Percentiles rank a stretch among this genome's conserved stretches.
Evolutionary conservation across 2,329 filamentous ascomycete species (phyloP).

Genomic region (Trichoderma breve): DNA sequence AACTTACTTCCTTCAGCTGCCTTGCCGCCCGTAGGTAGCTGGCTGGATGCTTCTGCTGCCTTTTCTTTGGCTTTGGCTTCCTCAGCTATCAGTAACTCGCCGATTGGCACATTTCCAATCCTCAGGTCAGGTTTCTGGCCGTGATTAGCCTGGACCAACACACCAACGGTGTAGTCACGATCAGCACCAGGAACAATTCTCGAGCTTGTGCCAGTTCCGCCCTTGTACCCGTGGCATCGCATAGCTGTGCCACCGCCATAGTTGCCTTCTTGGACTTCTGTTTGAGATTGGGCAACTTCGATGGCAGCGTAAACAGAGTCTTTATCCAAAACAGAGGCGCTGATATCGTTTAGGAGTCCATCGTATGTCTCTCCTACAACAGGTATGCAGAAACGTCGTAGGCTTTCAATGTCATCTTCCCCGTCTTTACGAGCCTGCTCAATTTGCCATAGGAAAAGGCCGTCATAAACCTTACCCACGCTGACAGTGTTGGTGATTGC

Average conservation of each 20-base stretch:
- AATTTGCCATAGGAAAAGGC: not conserved
- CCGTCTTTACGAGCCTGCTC: not conserved
- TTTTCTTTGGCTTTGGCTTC: not conserved
- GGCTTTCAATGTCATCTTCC: not conserved
- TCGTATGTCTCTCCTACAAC: not conserved
- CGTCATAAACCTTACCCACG: not conserved
- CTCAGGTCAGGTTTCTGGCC: not conserved
- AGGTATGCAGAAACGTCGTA: not conserved
- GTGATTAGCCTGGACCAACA: not conserved
- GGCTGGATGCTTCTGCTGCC: not conserved
- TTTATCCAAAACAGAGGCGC: not conserved
- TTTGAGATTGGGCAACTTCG: not conserved
- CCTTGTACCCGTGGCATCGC: not conserved
- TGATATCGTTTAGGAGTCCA: not conserved
- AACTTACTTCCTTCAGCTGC: not conserved
- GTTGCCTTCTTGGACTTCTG: not conserved
- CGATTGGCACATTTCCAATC: not conserved
- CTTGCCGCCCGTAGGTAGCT: not conserved
- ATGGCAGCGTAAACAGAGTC: not conserved
- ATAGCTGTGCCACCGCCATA: not conserved
- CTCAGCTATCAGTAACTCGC: not conserved
- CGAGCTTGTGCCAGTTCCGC: not conserved
- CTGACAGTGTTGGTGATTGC: conserved; percentile 1
- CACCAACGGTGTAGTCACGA: not conserved
- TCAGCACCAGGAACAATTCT: not conserved